Base-by-base conservation (phyloP, 768 basidiomycete genomes). In the Boletus reticulatus region DNA sequence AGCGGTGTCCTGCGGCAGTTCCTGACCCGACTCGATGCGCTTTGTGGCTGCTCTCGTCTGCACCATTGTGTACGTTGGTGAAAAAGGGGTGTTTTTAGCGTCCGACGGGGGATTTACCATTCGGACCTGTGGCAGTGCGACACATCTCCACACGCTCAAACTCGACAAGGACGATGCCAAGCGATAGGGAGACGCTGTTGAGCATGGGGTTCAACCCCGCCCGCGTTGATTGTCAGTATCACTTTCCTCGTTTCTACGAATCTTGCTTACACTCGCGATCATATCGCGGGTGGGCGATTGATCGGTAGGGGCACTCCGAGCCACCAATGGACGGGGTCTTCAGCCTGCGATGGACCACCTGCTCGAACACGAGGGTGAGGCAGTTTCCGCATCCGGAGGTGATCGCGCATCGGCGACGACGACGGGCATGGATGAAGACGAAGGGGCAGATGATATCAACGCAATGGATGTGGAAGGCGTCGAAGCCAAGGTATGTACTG, bases 311-410 rank as follows among this genome's bases (percentile, higher is more conserved):
- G 94, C 94, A 5, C 72, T 96, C 55, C 87, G 87, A 62, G 90
- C 91, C 6, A 97, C 94, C 10, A 81, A 78, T 36, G 84, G 85
- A 62, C 82, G 89, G 29, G 96, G 94, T 4, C 76, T 98, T 0
- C 95, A 97, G 68, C 89, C 88, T 8, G 90, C 89, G 20, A 90
- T 94, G 89, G 94, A 97, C 64, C 87, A 90, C 71, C 76, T 97
- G 37, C 73, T 97, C 37, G 89, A 87, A 71, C 81, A 98, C 65
- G 87, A 90, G 49, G 82, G 83, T 6, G 77, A 92, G 55, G 77
- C 87, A 1, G 76, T 96, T 11, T 92, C 94, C 11, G 83, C 89
- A 67, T 71, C 83, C 5, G 72, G 73, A 24, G 69, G 72, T 79
- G 3, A 8, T 10, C 4, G 54, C 74, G 1, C 34, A 55, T 19